These are phyloP conservation scores for Cunninghamia lanceolata DNA, from an alignment of 75 land plant genomes.

Conservation along the genomic window DNA sequence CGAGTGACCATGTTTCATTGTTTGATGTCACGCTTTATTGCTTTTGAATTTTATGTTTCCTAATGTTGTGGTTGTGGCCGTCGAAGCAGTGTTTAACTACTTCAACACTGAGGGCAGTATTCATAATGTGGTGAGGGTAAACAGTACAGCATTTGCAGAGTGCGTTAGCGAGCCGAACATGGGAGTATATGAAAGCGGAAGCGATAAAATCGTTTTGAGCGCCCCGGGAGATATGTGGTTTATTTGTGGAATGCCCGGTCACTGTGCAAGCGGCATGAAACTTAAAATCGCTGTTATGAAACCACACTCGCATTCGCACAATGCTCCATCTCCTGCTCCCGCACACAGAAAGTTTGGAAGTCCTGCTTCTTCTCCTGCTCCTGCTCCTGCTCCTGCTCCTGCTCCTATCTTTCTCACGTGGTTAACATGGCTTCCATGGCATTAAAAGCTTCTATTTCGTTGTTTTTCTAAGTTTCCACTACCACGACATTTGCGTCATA, in stretches of 20 bases:
- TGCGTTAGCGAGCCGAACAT: constrained; percentile 11
- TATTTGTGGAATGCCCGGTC: constrained; percentile 14
- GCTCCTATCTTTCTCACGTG: too few relatives aligned
- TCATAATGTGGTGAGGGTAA: constrained; percentile 14
- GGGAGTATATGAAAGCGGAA: constrained; percentile 5
- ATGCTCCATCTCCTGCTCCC: too few relatives aligned
- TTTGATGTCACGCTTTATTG: too few relatives aligned
- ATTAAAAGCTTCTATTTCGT: neutral
- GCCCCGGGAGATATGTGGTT: neutral
- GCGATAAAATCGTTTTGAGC: constrained; percentile 6
- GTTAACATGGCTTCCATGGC: too few relatives aligned
- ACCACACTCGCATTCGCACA: too few relatives aligned
- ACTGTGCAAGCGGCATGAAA: constrained; percentile 15
- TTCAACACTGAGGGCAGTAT: neutral
- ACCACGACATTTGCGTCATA: too few relatives aligned
- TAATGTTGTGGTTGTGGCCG: too few relatives aligned
- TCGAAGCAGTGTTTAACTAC: constrained; percentile 10
- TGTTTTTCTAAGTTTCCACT: too few relatives aligned
- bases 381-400: too few relatives aligned
- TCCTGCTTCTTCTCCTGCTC: too few relatives aligned
- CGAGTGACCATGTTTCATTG: neutral
- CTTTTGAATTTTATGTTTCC: neutral
- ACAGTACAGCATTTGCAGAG: constrained; percentile 12
- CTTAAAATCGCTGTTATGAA: constrained; percentile 6
- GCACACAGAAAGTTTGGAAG: too few relatives aligned